phyloP scores from a whole-genome alignment of 768 basidiomycete genomes.

The Leccinum incarnatum region DNA sequence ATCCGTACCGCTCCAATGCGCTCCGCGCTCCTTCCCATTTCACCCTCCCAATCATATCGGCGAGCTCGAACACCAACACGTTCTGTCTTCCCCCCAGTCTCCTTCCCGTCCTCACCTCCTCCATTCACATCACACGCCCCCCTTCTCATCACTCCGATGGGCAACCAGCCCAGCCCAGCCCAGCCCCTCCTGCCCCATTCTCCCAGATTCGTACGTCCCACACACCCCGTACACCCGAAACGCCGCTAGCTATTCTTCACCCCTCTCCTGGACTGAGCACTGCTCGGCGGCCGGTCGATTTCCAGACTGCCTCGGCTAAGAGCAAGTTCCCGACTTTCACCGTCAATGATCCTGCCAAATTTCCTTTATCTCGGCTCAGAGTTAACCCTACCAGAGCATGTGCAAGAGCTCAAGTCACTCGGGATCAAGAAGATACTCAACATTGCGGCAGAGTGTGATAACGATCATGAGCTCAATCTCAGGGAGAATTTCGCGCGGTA shows the following conservation, averaged over 20 bases:
- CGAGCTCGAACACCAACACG: constrained; percentile 15
- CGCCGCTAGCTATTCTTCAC: constrained; percentile 31
- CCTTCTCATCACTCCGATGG: constrained; percentile 45
- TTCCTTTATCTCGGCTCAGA: constrained; percentile 94
- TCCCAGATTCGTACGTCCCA: constrained; percentile 24
- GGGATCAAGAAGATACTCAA: constrained; percentile 90
- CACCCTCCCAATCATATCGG: constrained; percentile 19
- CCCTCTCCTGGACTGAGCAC: constrained; percentile 53
- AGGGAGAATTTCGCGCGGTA: constrained; percentile 79
- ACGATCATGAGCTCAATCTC: constrained; percentile 71
- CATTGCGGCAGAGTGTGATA: constrained; percentile 87
- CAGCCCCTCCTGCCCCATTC: constrained; percentile 41
- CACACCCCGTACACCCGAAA: constrained; percentile 39
- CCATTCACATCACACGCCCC: constrained; percentile 59
- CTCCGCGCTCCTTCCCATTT: constrained; percentile 59
- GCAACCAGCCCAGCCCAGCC: constrained; percentile 22
- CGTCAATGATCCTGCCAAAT: constrained; percentile 85
- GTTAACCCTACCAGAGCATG: constrained; percentile 69
- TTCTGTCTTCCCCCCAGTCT: no score
- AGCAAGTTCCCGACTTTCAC: constrained; percentile 62
- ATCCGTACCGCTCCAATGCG: constrained; percentile 57
- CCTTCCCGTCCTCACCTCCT: constrained; percentile 56
- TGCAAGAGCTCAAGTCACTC: constrained; percentile 64
- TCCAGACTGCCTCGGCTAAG: constrained; percentile 22
- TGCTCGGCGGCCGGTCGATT: constrained; percentile 54